These are phyloP conservation scores for Puccinia coronata DNA, from an alignment of 1,284 basidiomycete species.

Conservation along the genomic window DNA sequence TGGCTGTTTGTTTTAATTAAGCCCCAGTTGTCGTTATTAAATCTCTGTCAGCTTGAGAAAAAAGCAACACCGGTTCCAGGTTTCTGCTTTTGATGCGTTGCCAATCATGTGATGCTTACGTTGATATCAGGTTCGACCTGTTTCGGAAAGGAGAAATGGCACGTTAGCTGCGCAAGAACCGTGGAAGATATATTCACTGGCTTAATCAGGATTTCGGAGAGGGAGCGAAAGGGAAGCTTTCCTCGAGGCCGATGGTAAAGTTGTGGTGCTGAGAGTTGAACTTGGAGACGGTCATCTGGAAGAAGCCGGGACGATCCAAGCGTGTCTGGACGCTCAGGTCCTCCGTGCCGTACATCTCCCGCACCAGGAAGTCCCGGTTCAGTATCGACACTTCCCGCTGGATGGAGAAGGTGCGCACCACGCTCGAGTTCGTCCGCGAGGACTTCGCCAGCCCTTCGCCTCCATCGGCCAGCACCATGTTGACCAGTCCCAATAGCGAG, in stretches of 20 bases:
- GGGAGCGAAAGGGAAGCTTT: not conserved
- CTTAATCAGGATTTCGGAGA: no score
- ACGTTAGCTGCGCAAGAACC: no score
- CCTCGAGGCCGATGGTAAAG: slow-evolving; percentile 14
- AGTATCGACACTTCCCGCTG: not conserved
- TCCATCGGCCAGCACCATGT: not conserved
- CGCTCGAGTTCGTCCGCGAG: not conserved
- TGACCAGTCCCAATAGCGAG: not conserved
- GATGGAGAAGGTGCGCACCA: not conserved
- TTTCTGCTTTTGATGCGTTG: no score
- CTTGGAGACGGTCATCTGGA: not conserved
- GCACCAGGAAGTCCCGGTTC: slow-evolving; percentile 8
- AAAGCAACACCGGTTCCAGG: no score
- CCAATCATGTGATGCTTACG: not conserved
- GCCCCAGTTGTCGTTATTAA: no score
- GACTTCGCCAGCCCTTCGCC: not conserved
- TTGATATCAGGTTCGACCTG: slow-evolving; percentile 4
- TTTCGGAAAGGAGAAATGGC: not conserved
- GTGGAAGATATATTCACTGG: no score
- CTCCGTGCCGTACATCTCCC: not conserved
- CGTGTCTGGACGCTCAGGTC: not conserved
- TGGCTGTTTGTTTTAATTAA: not conserved
- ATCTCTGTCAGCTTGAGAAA: no score
- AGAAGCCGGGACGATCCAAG: not conserved
- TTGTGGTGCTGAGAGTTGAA: not conserved